Conservation (phyloP, 345 rosid species). For the Linum lewisii region DNA sequence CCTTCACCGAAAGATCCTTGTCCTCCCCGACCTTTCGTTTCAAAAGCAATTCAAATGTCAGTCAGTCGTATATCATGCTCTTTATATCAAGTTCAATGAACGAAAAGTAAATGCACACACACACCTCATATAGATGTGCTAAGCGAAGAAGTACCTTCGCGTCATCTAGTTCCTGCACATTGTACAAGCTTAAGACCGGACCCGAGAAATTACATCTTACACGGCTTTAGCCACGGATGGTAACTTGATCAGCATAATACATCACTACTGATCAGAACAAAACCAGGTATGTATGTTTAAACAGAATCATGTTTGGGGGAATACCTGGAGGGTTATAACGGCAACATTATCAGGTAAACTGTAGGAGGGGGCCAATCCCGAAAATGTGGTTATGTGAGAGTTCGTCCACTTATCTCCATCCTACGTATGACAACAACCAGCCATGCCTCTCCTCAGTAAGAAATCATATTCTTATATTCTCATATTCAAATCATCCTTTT, state of each 20-base stretch:
- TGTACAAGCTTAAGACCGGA: neutral
- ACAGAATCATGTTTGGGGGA: neutral
- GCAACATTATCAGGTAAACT: conserved; percentile 78
- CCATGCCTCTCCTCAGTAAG: neutral
- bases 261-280: neutral
- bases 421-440: conserved; percentile 31
- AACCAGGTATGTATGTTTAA: neutral
- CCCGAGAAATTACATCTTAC: too few relatives aligned
- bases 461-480: neutral
- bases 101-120: neutral
- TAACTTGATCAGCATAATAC: neutral
- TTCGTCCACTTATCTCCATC: conserved; percentile 50
- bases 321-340: conserved; percentile 79
- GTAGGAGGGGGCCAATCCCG: conserved; percentile 68
- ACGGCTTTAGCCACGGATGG: too few relatives aligned
- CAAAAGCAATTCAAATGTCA: neutral
- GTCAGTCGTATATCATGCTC: neutral
- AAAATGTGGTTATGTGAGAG: conserved; percentile 53
- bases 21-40: conserved; percentile 62
- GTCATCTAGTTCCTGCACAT: conserved; percentile 62
- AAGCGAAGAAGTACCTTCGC: conserved; percentile 74
- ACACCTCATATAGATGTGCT: conserved; percentile 87
- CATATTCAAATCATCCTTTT: conserved; percentile 10
- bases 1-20: conserved; percentile 55
- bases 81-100: neutral